A percentile compares a stretch with the other conserved stretches of the same genome.
Evolutionary conservation across 257 asterid species (phyloP).

Genomic region (Leptodermis oblonga): DNA sequence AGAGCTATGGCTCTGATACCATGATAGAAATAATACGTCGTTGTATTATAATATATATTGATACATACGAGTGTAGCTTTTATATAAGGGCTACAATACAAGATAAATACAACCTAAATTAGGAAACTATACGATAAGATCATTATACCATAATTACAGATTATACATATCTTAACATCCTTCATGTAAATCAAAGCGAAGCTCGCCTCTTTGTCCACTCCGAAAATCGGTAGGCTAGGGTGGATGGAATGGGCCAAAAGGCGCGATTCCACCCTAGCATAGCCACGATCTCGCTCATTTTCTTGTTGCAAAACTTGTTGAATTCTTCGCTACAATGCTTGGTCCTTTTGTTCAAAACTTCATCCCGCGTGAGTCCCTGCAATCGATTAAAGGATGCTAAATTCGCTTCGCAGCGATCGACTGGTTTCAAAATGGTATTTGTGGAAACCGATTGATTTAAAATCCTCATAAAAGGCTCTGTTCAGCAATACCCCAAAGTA

Average conservation of each 20-base stretch:
- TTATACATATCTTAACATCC: too few relatives aligned
- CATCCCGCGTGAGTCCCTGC: constrained; percentile 79
- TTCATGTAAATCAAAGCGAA: constrained; percentile 89
- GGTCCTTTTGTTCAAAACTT: constrained; percentile 76
- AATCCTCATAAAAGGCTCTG: constrained; percentile 66
- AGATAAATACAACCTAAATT: too few relatives aligned
- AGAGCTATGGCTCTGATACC: too few relatives aligned
- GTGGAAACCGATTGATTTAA: constrained; percentile 57
- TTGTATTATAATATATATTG: too few relatives aligned
- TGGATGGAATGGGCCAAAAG: constrained; percentile 85
- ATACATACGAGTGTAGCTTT: too few relatives aligned
- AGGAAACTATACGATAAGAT: too few relatives aligned
- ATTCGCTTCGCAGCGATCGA: constrained; percentile 68
- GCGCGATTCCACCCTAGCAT: constrained; percentile 93
- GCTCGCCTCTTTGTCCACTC: constrained; percentile 64
- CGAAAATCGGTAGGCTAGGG: constrained; percentile 68
- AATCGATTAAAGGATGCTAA: constrained; percentile 54
- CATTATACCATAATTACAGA: too few relatives aligned
- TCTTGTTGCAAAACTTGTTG: constrained; percentile 86
- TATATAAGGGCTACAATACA: too few relatives aligned
- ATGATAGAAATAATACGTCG: too few relatives aligned
- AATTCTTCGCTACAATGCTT: constrained; percentile 79
- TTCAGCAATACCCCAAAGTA: constrained; percentile 77
- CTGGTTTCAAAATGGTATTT: constrained; percentile 56
- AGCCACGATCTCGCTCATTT: constrained; percentile 92